These are phyloP conservation scores for Rhinocladiella mackenziei DNA, from an alignment of 2,329 filamentous ascomycete genomes.

Conservation along the genomic window DNA sequence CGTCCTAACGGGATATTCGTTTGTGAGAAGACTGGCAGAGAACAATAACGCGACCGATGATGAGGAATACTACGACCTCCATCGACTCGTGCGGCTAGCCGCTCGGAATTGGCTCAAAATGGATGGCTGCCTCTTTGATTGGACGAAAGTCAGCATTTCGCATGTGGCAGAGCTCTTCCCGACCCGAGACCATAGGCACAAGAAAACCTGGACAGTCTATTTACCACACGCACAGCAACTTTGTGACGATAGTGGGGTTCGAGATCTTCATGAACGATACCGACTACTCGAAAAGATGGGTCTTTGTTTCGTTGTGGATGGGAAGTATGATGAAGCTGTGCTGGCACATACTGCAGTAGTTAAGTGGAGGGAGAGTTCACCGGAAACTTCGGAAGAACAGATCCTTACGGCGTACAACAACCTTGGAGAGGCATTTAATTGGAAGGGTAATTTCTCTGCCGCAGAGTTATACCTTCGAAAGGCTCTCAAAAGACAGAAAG, in stretches of 20 bases:
- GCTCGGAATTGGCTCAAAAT: slow-evolving; percentile 34
- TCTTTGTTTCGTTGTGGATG: slow-evolving; percentile 61
- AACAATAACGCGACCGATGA: slow-evolving; percentile 5
- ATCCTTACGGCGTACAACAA: slow-evolving; percentile 7
- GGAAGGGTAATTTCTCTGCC: slow-evolving; percentile 17
- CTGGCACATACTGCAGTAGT: slow-evolving; percentile 46
- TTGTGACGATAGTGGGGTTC: background rate
- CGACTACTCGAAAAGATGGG: slow-evolving; percentile 16
- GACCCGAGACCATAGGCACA: slow-evolving; percentile 18
- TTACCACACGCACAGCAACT: slow-evolving; percentile 32
- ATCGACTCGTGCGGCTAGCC: slow-evolving; percentile 37
- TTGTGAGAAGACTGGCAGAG: slow-evolving; percentile 25
- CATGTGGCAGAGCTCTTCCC: background rate
- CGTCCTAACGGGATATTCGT: slow-evolving; percentile 35
- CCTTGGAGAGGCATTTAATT: slow-evolving; percentile 12
- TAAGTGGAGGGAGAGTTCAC: slow-evolving; percentile 6
- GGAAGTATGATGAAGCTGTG: slow-evolving; percentile 79
- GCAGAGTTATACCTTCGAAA: slow-evolving; percentile 2
- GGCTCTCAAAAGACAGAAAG: background rate
- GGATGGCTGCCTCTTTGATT: slow-evolving; percentile 19
- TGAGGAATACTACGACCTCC: slow-evolving; percentile 27
- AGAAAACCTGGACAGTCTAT: slow-evolving; percentile 31
- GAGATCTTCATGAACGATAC: slow-evolving; percentile 10
- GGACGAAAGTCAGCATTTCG: slow-evolving; percentile 12
- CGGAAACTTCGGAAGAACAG: background rate